phyloP scores from a whole-genome alignment of 345 rosid species.

The Gossypium raimondii region DNA sequence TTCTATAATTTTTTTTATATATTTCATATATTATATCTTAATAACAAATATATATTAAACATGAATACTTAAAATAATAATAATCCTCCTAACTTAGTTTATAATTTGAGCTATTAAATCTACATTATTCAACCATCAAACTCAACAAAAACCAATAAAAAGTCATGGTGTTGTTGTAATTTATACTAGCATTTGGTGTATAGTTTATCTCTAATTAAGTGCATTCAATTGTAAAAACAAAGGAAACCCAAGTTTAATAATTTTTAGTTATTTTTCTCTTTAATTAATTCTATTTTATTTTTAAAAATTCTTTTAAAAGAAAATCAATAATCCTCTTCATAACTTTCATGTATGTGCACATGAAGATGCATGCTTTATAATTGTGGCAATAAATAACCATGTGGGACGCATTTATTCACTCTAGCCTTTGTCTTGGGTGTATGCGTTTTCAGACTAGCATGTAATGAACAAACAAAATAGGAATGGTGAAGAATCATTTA shows the following conservation, averaged over 20 bases:
- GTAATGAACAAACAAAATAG: neutral
- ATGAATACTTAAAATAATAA: too few relatives aligned
- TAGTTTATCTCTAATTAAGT: too few relatives aligned
- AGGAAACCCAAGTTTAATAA: too few relatives aligned
- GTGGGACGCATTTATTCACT: neutral
- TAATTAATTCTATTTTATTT: neutral
- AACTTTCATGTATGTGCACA: neutral
- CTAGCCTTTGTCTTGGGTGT: neutral
- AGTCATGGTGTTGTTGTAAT: too few relatives aligned
- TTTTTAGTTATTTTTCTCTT: neutral
- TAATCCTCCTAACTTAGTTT: too few relatives aligned
- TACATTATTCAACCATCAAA: too few relatives aligned
- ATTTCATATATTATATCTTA: too few relatives aligned
- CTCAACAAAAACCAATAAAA: too few relatives aligned
- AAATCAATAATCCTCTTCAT: neutral
- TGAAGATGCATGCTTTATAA: neutral
- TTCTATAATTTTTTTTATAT: neutral
- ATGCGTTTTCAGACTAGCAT: neutral
- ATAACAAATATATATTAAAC: too few relatives aligned
- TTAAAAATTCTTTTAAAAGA: neutral
- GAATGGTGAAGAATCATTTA: neutral
- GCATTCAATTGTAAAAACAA: too few relatives aligned
- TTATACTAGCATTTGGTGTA: too few relatives aligned
- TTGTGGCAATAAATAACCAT: neutral
- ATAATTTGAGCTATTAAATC: too few relatives aligned